These are phyloP conservation scores for Ettlia oleoabundans DNA, from an alignment of 139 green algal genomes.

Conservation along the genomic window DNA sequence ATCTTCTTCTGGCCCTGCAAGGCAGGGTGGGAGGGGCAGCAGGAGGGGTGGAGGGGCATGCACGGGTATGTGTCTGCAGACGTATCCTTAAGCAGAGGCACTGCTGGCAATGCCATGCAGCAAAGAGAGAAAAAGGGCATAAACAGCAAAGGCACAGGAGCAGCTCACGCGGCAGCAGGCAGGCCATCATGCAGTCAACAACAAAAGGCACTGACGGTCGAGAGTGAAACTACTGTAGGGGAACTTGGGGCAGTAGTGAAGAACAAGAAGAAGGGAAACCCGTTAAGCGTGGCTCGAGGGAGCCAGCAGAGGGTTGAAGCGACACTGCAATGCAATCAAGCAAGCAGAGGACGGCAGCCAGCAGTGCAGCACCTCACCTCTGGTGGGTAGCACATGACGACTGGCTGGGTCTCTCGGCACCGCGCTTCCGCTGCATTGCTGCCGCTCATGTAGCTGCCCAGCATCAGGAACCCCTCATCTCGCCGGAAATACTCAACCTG, in stretches of 20 bases:
- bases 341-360: not conserved
- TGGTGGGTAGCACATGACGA: constrained; percentile 67
- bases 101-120: too few species aligned
- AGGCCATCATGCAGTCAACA: not conserved
- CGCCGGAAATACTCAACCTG: not conserved
- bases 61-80: too few species aligned
- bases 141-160: not conserved
- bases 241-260: too few species aligned
- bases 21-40: not conserved
- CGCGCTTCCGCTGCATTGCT: constrained; percentile 44
- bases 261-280: too few species aligned
- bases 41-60: not conserved
- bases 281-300: too few species aligned
- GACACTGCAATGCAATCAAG: not conserved
- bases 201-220: not conserved
- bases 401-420: constrained; percentile 66
- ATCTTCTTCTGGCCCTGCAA: constrained; percentile 38
- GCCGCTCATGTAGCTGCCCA: constrained; percentile 70
- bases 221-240: too few species aligned
- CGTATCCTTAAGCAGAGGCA: too few species aligned
- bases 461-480: constrained; percentile 62
- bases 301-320: too few species aligned
- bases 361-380: not conserved
- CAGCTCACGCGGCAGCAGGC: not conserved
- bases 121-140: too few species aligned